Percentiles rank a stretch among this genome's conserved stretches.
phyloP scores from a whole-genome alignment of 345 rosid species.

The Turritis glabra region DNA sequence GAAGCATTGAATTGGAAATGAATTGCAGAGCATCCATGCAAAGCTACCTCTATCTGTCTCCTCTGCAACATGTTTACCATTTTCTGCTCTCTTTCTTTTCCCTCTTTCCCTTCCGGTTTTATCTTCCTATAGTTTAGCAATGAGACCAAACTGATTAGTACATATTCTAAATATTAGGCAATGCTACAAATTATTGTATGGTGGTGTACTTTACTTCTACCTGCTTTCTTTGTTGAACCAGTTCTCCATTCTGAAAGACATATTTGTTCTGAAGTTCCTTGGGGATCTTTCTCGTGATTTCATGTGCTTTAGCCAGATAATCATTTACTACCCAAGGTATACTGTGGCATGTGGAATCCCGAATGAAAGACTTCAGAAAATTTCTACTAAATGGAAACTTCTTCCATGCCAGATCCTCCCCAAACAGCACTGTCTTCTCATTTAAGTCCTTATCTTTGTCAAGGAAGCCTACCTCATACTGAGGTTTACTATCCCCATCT shows the following conservation, averaged over 20 bases:
- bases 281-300: slow-evolving; percentile 65
- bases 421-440: slow-evolving; percentile 51
- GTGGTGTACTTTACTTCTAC: slow-evolving; percentile 35
- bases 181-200: slow-evolving; percentile 32
- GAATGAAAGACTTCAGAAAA: slow-evolving; percentile 81
- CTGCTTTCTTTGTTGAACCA: slow-evolving; percentile 55
- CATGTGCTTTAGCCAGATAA: slow-evolving; percentile 64
- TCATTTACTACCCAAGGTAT: slow-evolving; percentile 88
- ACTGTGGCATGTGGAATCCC: slow-evolving; percentile 84
- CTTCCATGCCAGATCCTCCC: slow-evolving; percentile 69
- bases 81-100: slow-evolving; percentile 63
- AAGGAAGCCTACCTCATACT: slow-evolving; percentile 73
- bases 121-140: slow-evolving; percentile 49
- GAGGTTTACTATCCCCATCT: slow-evolving; percentile 43
- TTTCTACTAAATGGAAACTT: slow-evolving; percentile 75
- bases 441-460: slow-evolving; percentile 54
- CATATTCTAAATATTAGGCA: background rate
- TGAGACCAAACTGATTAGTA: slow-evolving; percentile 17
- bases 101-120: slow-evolving; percentile 48
- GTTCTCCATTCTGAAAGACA: slow-evolving; percentile 60
- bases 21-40: slow-evolving; percentile 18
- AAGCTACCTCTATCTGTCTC: slow-evolving; percentile 35
- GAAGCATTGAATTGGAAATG: background rate
- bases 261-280: slow-evolving; percentile 57
- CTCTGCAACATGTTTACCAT: slow-evolving; percentile 45